A percentile compares a stretch with the other conserved stretches of the same genome.
phyloP scores from a whole-genome alignment of 2,329 filamentous ascomycete species.

The Didymella pomorum region DNA sequence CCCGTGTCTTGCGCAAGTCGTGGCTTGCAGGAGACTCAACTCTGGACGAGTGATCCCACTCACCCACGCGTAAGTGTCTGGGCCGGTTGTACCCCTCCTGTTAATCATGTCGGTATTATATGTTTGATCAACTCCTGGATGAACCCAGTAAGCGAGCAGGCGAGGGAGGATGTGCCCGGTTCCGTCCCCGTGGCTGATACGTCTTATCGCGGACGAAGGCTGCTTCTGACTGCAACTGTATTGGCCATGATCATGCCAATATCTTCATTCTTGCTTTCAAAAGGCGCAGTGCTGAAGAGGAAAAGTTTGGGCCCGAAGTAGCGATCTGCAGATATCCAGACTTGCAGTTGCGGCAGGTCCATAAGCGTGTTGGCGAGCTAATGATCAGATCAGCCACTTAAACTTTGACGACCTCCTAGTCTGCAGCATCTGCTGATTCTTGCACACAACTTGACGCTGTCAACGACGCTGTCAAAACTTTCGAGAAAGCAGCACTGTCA shows the following conservation, averaged over 20 bases:
- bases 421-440: conserved; percentile 19
- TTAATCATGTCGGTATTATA: neutral
- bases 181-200: conserved; percentile 5
- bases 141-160: conserved; percentile 14
- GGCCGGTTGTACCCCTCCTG: neutral
- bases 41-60: conserved; percentile 3
- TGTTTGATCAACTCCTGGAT: conserved; percentile 34
- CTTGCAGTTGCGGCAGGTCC: conserved; percentile 6
- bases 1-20: conserved; percentile 9
- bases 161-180: conserved; percentile 13
- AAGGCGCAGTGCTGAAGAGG: neutral
- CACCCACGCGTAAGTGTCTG: conserved; percentile 1
- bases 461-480: conserved; percentile 14
- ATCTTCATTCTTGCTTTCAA: neutral
- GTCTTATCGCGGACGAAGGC: conserved; percentile 12
- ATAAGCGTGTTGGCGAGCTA: conserved; percentile 13
- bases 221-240: neutral
- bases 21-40: conserved; percentile 9
- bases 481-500: conserved; percentile 8
- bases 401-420: conserved; percentile 6
- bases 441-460: conserved; percentile 14
- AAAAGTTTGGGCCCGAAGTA: conserved; percentile 3
- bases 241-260: neutral
- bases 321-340: neutral
- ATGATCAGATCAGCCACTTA: conserved; percentile 9